Evolutionary conservation across 1,139 yeast species (phyloP).

Genomic region (Pichia sp.): DNA sequence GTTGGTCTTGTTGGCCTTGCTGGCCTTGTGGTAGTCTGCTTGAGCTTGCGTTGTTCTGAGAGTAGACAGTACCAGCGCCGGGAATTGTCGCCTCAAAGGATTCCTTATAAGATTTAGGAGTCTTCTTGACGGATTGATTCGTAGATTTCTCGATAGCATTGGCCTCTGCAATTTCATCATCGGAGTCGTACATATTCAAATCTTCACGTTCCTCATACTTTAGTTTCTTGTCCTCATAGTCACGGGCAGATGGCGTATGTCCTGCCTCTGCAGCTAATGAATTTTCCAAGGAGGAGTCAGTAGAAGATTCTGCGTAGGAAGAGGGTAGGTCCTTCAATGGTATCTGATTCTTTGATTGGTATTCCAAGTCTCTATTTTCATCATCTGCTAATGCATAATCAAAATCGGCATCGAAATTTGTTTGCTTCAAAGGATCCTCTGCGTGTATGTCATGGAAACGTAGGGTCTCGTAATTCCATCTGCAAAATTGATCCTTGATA

Average conservation of each 20-base stretch:
- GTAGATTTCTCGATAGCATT: slow-evolving; percentile 9
- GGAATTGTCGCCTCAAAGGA: slow-evolving; percentile 11
- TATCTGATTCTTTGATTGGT: slow-evolving; percentile 21
- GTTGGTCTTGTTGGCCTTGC: too few relatives aligned
- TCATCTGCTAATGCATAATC: slow-evolving; percentile 10
- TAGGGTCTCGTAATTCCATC: slow-evolving; percentile 68
- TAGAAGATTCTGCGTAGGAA: too few relatives aligned
- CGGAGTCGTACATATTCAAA: slow-evolving; percentile 3
- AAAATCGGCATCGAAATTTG: slow-evolving; percentile 2
- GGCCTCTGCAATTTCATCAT: slow-evolving; percentile 11
- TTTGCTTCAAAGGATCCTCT: slow-evolving; percentile 18
- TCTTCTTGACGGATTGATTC: slow-evolving; percentile 8
- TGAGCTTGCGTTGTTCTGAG: too few relatives aligned
- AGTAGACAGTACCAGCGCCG: too few relatives aligned
- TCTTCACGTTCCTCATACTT: background rate
- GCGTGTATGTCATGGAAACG: slow-evolving; percentile 13
- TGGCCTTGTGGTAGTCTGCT: too few relatives aligned
- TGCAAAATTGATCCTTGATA: slow-evolving; percentile 47
- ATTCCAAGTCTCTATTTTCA: slow-evolving; percentile 4
- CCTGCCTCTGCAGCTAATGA: too few relatives aligned
- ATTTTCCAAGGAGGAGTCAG: too few relatives aligned
- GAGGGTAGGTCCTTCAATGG: slow-evolving; percentile 18
- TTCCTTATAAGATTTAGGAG: slow-evolving; percentile 10
- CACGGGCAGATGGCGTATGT: too few relatives aligned
- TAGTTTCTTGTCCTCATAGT: too few relatives aligned